A percentile compares a stretch with the other conserved stretches of the same genome.
These are phyloP conservation scores for Aspergillus mulundensis DNA, from an alignment of 495 filamentous ascomycete species.

Conservation along the genomic window DNA sequence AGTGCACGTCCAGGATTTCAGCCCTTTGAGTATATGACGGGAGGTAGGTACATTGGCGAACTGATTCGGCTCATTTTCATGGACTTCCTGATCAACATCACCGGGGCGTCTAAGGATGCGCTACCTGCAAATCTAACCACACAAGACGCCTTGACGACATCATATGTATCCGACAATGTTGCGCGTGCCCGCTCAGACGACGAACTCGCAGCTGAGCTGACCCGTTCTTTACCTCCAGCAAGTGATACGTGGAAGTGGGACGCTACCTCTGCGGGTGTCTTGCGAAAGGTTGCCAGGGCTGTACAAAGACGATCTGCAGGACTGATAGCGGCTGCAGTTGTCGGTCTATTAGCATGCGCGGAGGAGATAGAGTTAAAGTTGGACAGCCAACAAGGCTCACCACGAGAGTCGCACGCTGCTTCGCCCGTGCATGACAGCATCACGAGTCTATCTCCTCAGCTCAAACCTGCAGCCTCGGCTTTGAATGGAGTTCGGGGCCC, in stretches of 20 bases:
- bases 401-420: conserved; percentile 24
- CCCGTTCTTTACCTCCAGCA: conserved; percentile 49
- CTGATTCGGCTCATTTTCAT: conserved; percentile 68
- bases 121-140: conserved; percentile 56
- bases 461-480: background rate
- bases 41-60: conserved; percentile 79
- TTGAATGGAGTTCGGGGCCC: conserved; percentile 23
- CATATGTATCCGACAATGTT: conserved; percentile 63
- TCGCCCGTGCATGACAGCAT: conserved; percentile 30
- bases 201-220: conserved; percentile 47
- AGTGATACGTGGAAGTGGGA: conserved; percentile 57
- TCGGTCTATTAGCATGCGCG: conserved; percentile 63
- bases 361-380: conserved; percentile 56
- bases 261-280: conserved; percentile 45
- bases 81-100: conserved; percentile 55
- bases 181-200: conserved; percentile 44
- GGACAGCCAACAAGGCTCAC: conserved; percentile 39
- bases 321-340: conserved; percentile 66
- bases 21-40: conserved; percentile 85
- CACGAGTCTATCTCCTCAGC: conserved; percentile 7
- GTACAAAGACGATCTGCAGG: conserved; percentile 67
- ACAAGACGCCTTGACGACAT: conserved; percentile 63
- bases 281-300: conserved; percentile 58
- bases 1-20: conserved; percentile 75
- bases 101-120: conserved; percentile 29